Base-by-base conservation (phyloP, 306 rosid genomes). In the Begonia masoniana region DNA sequence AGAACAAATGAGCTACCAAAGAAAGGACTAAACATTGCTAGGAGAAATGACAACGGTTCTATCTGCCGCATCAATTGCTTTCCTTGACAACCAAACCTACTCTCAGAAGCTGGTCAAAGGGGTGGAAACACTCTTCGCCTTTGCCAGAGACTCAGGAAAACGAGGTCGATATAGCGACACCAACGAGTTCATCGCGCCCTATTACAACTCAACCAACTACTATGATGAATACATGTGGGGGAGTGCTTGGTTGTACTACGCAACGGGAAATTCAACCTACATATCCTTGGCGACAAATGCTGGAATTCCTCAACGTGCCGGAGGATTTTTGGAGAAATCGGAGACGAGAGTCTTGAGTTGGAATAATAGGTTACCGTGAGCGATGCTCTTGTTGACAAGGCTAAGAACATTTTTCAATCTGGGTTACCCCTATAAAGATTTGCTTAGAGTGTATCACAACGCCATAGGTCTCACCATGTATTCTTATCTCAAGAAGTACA, bases 141-240 rank as follows among this genome's bases (percentile, higher is more conserved):
- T 82, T 36, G 81, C 83, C 0, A 55, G 91, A 56, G 85, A 82
- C 48, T 0, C 0, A 7, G 76, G 83, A 0, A 79, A 53, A 35
- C 69, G 91, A 14, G 8, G 9, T 0, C 2, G 63, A 0, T 82
- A 78, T 14, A 76, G 91, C 15, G 60, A 66, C 0, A 74, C 62
- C 4, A 49, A 71, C 10, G 47, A 50, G 1, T 19, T 45, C 11
- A 76, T 78, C 12, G 63, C 39, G 12, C 71, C 75, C 10, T 71
- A 15, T 10, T 82, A 82, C 59, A 82, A 82, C 69, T 82, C 91
- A 31, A 16, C 63, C 10, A 75, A 83, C 23, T 82, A 82, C 73
- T 78, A 31, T 24, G 91, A 78, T 12, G 91, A 82, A 51, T 82
- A 76, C 67, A 82, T 82, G 80, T 82, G 91, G 85, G 80, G 70